Conservation (phyloP, 148 eudicot species). For the Gaultheria prostrata region DNA sequence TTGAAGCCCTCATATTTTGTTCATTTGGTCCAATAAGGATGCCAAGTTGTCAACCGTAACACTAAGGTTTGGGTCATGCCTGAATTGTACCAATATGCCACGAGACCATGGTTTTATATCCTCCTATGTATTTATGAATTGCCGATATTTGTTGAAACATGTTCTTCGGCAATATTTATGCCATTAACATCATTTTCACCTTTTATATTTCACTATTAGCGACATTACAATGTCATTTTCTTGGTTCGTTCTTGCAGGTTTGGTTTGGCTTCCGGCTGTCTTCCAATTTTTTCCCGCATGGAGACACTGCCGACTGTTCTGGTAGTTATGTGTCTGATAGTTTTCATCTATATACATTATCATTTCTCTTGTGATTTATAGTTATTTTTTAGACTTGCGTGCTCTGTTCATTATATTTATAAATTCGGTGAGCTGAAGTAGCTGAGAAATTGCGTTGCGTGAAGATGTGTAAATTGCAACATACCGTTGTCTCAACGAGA, state of each 20-base stretch:
- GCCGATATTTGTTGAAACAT: not conserved
- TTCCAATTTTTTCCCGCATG: constrained; percentile 15
- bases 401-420: not conserved
- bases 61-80: not conserved
- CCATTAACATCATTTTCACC: not conserved
- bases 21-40: not conserved
- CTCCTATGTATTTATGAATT: not conserved
- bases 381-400: not conserved
- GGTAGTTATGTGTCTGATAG: not conserved
- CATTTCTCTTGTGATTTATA: not conserved
- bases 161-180: not conserved
- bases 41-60: not conserved
- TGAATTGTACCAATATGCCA: not conserved
- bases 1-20: not conserved
- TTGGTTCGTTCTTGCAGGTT: constrained; percentile 11
- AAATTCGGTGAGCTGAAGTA: not conserved
- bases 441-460: not conserved
- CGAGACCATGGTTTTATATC: not conserved
- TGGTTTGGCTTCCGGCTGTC: constrained; percentile 1
- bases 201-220: not conserved
- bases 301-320: constrained; percentile 11
- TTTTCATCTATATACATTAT: not conserved
- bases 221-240: not conserved
- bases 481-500: not conserved
- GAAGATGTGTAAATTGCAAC: constrained; percentile 9